These are phyloP conservation scores for Podila epicladia DNA, from an alignment of 192 early-diverging fungal genomes.

Conservation along the genomic window DNA sequence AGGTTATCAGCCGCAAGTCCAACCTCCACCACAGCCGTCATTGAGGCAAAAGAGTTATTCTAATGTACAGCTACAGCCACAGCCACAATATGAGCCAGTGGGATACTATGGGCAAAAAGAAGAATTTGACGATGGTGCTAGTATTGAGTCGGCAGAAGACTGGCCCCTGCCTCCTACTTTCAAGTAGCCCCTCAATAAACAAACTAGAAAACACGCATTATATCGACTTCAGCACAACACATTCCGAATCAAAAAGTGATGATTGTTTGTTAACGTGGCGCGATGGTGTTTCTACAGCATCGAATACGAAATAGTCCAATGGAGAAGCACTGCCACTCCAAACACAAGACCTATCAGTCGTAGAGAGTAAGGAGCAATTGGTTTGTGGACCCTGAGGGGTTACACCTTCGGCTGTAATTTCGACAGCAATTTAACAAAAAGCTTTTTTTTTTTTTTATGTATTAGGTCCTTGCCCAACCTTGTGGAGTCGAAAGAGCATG, in stretches of 20 bases:
- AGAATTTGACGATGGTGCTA: slow-evolving; percentile 12
- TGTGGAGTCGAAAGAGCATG: too few relatives aligned
- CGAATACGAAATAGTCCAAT: too few relatives aligned
- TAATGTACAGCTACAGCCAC: neutral
- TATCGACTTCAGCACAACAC: neutral
- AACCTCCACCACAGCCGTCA: neutral
- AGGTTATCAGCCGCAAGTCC: slow-evolving; percentile 16
- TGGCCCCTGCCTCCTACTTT: slow-evolving; percentile 38
- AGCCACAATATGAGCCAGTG: neutral
- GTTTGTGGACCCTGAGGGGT: too few relatives aligned
- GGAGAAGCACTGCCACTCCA: too few relatives aligned
- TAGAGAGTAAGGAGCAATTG: too few relatives aligned
- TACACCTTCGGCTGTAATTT: too few relatives aligned
- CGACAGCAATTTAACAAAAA: too few relatives aligned
- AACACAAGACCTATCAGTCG: too few relatives aligned
- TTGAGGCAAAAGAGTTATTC: neutral
- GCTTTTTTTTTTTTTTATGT: too few relatives aligned
- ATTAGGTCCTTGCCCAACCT: too few relatives aligned
- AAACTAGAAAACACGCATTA: neutral
- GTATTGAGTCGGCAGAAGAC: slow-evolving; percentile 15
- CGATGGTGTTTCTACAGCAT: too few relatives aligned
- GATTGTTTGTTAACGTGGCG: too few relatives aligned
- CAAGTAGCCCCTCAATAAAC: slow-evolving; percentile 9
- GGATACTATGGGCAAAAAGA: neutral
- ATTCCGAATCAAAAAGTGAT: neutral